Percentiles rank a stretch among this genome's conserved stretches.
phyloP scores from a whole-genome alignment of 305 asterid genomes.

The Stenogyne calaminthoides region DNA sequence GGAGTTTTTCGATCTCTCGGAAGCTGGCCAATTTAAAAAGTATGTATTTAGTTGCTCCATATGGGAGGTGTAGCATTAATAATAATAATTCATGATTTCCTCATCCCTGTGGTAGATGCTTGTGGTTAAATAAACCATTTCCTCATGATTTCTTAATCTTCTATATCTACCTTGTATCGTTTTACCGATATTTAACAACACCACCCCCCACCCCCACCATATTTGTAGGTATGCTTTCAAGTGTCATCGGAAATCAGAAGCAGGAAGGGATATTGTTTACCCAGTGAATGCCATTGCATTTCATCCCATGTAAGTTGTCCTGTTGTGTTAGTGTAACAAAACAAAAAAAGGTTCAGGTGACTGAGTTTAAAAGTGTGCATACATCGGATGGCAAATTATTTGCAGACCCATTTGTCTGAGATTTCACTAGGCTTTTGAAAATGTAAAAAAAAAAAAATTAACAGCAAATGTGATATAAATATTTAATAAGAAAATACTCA shows the following conservation, averaged over 20 bases:
- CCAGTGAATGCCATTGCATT: conserved; percentile 97
- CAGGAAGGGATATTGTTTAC: conserved; percentile 90
- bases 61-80: neutral
- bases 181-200: neutral
- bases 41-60: conserved; percentile 38
- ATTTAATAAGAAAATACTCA: neutral
- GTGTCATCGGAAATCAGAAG: conserved; percentile 95
- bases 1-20: conserved; percentile 93
- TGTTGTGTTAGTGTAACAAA: neutral
- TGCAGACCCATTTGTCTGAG: neutral
- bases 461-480: neutral
- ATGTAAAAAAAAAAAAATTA: neutral
- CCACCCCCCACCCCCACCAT: conserved; percentile 9
- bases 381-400: neutral
- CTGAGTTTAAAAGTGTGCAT: neutral
- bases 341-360: neutral
- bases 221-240: conserved; percentile 84
- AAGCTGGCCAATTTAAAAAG: conserved; percentile 85
- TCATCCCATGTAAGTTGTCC: conserved; percentile 85
- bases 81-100: neutral
- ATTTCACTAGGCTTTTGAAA: neutral
- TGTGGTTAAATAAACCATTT: neutral
- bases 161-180: conserved; percentile 11
- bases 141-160: neutral
- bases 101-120: conserved; percentile 5